Percentiles rank a stretch among this genome's conserved stretches.
phyloP scores from a whole-genome alignment of 805 yeast species.

The Ogataea neopini region DNA sequence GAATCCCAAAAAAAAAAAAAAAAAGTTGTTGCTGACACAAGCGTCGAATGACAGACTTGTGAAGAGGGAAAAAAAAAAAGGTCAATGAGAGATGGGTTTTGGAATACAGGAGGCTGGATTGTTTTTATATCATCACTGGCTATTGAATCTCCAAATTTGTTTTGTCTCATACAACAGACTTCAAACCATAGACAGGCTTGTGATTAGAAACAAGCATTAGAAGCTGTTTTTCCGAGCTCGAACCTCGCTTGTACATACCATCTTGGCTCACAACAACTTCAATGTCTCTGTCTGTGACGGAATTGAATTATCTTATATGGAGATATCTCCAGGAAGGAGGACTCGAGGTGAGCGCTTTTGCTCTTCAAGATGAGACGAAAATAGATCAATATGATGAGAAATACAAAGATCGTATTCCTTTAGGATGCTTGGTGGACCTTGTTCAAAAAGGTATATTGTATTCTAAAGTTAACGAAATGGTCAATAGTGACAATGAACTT shows the following conservation, averaged over 20 bases:
- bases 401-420: conserved; percentile 55
- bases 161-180: neutral
- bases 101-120: too few relatives aligned
- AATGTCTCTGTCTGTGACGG: conserved; percentile 82
- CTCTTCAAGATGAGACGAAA: conserved; percentile 72
- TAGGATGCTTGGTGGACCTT: conserved; percentile 78
- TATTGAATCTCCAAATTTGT: neutral
- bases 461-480: conserved; percentile 64
- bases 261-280: conserved; percentile 1
- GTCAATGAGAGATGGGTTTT: neutral
- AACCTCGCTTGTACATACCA: conserved; percentile 2
- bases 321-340: conserved; percentile 88
- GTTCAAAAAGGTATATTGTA: conserved; percentile 86
- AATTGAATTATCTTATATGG: conserved; percentile 90
- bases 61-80: neutral
- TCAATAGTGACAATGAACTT: conserved; percentile 23
- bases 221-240: neutral
- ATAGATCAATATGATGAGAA: conserved; percentile 57
- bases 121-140: neutral
- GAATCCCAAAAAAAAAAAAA: neutral
- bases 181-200: neutral
- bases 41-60: too few relatives aligned
- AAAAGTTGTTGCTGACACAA: neutral
- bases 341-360: conserved; percentile 72
- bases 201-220: neutral